These are phyloP conservation scores for Gracilariopsis chorda DNA, from an alignment of 23 red algal species.

Conservation along the genomic window DNA sequence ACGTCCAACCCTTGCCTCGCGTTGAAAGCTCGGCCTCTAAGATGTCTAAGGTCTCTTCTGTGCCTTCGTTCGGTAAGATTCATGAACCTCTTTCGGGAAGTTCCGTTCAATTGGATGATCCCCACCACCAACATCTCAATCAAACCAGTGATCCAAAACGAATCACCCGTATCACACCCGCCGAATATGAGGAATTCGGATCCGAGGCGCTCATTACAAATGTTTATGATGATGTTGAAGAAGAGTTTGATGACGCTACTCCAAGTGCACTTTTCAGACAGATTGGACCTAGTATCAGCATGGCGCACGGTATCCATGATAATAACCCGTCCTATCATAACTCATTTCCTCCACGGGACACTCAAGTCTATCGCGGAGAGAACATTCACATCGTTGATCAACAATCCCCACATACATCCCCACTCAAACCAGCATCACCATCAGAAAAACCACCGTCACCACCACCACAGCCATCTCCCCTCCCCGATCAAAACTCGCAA, in stretches of 20 bases:
- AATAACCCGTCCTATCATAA: background rate
- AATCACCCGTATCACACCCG: background rate
- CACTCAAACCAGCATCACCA: too few species aligned
- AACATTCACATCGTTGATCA: too few species aligned
- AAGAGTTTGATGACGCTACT: slow-evolving; percentile 23
- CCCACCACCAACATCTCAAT: background rate
- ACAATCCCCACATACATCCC: too few species aligned
- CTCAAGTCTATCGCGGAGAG: too few species aligned
- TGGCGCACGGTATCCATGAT: background rate
- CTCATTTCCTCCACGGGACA: too few species aligned
- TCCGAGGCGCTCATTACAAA: slow-evolving; percentile 22
- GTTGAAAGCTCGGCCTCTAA: background rate
- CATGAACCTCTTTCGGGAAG: background rate
- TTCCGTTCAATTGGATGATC: background rate
- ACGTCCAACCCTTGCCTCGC: background rate
- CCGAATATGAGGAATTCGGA: slow-evolving; percentile 31
- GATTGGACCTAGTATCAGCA: slow-evolving; percentile 45
- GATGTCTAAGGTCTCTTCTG: slow-evolving; percentile 18
- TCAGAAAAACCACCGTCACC: background rate
- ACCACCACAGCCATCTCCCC: background rate
- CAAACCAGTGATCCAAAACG: background rate
- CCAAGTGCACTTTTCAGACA: slow-evolving; percentile 25
- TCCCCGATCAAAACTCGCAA: too few species aligned
- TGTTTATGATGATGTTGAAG: slow-evolving; percentile 15
- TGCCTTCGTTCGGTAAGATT: slow-evolving; percentile 22